These are phyloP conservation scores for Tulasnella sp. DNA, from an alignment of 768 basidiomycete species.

Conservation along the genomic window DNA sequence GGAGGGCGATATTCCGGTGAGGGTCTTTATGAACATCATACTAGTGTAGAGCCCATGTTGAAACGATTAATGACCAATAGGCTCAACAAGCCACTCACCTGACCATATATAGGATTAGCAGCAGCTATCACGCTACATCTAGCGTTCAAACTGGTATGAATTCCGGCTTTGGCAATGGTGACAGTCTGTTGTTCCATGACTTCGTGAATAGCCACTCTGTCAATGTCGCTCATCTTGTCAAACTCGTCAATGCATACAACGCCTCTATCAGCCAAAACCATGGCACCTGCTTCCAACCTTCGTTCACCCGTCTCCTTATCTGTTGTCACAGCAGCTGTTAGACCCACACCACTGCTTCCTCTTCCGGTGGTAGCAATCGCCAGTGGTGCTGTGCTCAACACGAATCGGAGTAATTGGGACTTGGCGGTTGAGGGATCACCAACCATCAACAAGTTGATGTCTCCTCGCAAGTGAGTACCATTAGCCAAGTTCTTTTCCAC, in stretches of 20 bases:
- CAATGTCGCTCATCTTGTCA: constrained; percentile 99
- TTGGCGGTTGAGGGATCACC: constrained; percentile 99
- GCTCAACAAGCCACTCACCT: constrained; percentile 37
- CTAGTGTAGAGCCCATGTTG: constrained; percentile 34
- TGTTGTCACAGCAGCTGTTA: constrained; percentile 96
- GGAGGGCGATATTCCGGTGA: constrained; percentile 95
- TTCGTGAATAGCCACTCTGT: constrained; percentile 98
- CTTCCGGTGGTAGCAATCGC: constrained; percentile 98
- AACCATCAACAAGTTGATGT: constrained; percentile 99
- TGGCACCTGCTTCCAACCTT: constrained; percentile 92
- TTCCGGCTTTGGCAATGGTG: constrained; percentile 97
- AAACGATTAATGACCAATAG: not conserved
- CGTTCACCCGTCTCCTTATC: constrained; percentile 97
- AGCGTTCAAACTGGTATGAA: constrained; percentile 95
- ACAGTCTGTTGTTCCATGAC: constrained; percentile 99
- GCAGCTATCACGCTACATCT: constrained; percentile 96
- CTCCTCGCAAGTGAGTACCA: constrained; percentile 96
- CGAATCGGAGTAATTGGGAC: constrained; percentile 89
- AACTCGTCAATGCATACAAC: constrained; percentile 99
- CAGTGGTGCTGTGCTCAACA: constrained; percentile 87
- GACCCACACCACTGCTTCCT: constrained; percentile 96
- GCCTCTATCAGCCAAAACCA: constrained; percentile 97
- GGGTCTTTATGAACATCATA: constrained; percentile 99
- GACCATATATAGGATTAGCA: constrained; percentile 96
- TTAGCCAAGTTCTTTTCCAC: constrained; percentile 96